Evolutionary conservation across 768 basidiomycete genomes (phyloP).

Genomic region (Cantharellus cinnabarinus): DNA sequence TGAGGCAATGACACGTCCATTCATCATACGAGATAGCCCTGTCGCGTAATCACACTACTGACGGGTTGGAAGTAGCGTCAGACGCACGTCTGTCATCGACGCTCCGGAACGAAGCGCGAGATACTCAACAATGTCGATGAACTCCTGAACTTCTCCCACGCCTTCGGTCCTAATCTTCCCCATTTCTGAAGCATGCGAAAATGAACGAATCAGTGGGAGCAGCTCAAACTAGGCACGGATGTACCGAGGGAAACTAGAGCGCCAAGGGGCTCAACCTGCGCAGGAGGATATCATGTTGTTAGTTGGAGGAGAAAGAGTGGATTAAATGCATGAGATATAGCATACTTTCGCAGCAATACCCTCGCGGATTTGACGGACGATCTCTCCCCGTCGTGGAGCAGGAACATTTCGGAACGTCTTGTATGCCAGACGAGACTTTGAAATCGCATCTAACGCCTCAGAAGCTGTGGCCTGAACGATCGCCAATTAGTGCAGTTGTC

Average conservation of each 20-base stretch:
- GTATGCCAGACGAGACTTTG: slow-evolving; percentile 56
- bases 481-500: background rate
- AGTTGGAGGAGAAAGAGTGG: background rate
- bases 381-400: slow-evolving; percentile 73
- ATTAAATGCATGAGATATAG: background rate
- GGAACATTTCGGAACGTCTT: slow-evolving; percentile 51
- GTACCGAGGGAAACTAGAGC: slow-evolving; percentile 38
- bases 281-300: background rate
- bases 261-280: slow-evolving; percentile 55
- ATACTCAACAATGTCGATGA: slow-evolving; percentile 69
- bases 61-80: background rate
- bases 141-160: slow-evolving; percentile 84
- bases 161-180: slow-evolving; percentile 81
- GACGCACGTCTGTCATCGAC: background rate
- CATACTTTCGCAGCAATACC: slow-evolving; percentile 57
- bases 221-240: slow-evolving; percentile 47
- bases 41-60: slow-evolving; percentile 81
- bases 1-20: slow-evolving; percentile 68
- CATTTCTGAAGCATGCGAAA: slow-evolving; percentile 16
- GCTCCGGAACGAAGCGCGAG: background rate
- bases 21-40: slow-evolving; percentile 86
- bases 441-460: slow-evolving; percentile 51
- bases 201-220: slow-evolving; percentile 9
- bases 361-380: slow-evolving; percentile 72
- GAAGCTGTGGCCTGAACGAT: slow-evolving; percentile 36